These are phyloP conservation scores for Avena atlantica DNA, from an alignment of 176 grass and related monocot genomes.

Conservation along the genomic window DNA sequence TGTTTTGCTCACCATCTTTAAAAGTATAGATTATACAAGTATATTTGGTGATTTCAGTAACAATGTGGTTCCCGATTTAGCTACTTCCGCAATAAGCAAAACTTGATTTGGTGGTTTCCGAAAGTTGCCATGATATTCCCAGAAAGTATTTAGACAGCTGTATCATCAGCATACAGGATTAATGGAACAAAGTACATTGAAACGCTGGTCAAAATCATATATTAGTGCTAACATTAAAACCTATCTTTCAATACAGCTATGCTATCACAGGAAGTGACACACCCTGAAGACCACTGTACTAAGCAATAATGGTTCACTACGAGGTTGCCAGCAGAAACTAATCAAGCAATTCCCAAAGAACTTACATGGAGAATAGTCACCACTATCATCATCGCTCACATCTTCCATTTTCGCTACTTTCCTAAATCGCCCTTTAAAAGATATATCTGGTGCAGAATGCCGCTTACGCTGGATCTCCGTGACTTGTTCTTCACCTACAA, in stretches of 20 bases:
- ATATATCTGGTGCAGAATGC: slow-evolving; percentile 77
- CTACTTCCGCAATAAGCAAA: not conserved
- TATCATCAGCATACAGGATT: slow-evolving; percentile 16
- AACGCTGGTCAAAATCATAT: not conserved
- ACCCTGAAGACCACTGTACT: slow-evolving; percentile 12
- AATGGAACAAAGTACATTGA: not conserved
- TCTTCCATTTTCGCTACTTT: slow-evolving; percentile 88
- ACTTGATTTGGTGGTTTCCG: not conserved
- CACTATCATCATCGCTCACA: slow-evolving; percentile 74
- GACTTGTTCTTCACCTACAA: slow-evolving; percentile 72
- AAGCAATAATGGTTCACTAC: slow-evolving; percentile 29
- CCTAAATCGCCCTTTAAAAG: slow-evolving; percentile 85
- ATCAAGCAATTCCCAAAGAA: slow-evolving; percentile 31
- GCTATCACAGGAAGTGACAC: not conserved
- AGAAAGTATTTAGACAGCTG: slow-evolving; percentile 11
- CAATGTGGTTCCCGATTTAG: not conserved
- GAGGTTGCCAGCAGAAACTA: slow-evolving; percentile 25
- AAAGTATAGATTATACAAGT: not conserved
- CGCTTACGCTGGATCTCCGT: slow-evolving; percentile 85
- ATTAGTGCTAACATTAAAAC: slow-evolving; percentile 29
- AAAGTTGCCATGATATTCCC: slow-evolving; percentile 10
- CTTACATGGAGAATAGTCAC: slow-evolving; percentile 94
- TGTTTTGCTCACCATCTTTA: too few relatives aligned
- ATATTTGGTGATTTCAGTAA: slow-evolving; percentile 17
- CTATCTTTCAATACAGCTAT: slow-evolving; percentile 24